Percentiles rank a stretch among this genome's conserved stretches.
Conservation (phyloP, 768 basidiomycete genomes). For the Pisolithus albus region DNA sequence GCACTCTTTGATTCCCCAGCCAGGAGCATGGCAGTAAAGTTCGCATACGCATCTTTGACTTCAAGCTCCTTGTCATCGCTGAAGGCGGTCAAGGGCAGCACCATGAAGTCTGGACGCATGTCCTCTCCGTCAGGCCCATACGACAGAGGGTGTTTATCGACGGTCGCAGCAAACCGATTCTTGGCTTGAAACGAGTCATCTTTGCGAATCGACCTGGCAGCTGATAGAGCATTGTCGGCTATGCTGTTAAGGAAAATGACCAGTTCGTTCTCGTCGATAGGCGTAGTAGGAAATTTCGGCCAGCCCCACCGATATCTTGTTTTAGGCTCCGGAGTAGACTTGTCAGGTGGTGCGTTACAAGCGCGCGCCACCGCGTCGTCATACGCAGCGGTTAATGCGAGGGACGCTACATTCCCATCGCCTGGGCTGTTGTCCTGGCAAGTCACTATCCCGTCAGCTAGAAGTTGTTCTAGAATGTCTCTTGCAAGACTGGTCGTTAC, state of each 20-base stretch:
- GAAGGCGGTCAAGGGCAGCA: background rate
- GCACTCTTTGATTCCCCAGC: background rate
- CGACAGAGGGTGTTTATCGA: constrained; percentile 1
- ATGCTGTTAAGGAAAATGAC: constrained; percentile 4
- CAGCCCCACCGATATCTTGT: constrained; percentile 1
- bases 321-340: background rate
- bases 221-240: background rate
- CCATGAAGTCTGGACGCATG: constrained; percentile 5
- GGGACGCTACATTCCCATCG: background rate
- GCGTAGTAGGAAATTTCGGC: background rate
- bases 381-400: background rate
- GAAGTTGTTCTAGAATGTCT: background rate
- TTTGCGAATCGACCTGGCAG: background rate
- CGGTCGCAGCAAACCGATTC: constrained; percentile 1
- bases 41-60: background rate
- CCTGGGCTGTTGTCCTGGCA: background rate
- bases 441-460: background rate
- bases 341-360: background rate
- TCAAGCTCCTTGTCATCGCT: background rate
- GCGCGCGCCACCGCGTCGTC: background rate
- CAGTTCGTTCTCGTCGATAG: constrained; percentile 1
- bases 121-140: constrained; percentile 2
- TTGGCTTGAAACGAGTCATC: background rate
- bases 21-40: constrained; percentile 1
- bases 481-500: constrained; percentile 2